Base-by-base conservation (phyloP, 148 eudicot genomes). In the Fagopyrum esculentum region DNA sequence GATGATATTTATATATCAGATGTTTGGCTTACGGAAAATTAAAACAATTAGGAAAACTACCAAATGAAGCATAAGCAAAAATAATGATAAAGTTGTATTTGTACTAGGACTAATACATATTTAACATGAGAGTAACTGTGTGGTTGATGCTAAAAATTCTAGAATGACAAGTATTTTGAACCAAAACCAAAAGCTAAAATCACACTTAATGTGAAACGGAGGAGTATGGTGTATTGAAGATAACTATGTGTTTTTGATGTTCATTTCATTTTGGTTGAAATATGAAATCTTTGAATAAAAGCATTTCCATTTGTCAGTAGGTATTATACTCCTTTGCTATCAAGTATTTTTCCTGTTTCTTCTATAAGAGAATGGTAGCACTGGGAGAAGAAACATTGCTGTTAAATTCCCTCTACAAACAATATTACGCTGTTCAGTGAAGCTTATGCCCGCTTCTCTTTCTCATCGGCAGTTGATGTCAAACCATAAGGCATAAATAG, bases 191-290 rank as follows among this genome's bases (percentile, higher is more conserved):
- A 35, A 35, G 40, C 40, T 35, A 35, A 35, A 35, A 35, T 35
- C 2, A 35, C 40, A 35, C 40, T 35, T 35, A 35, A 35, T 35
- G 40, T 35, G 40, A 35, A 35, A 35, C 40, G 40, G 40, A 35
- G 40, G 40, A 35, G 40, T 35, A 1, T 55, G 6, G 17, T 59
- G 8, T 59, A 6, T 59, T 19, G 11, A 59, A 6, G 29, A 17
- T 56, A 56, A 56, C n/a, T n/a, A 56, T 56, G 61, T 56, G n/a
- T 56, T 56, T 16, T 22, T 56, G 61, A 56, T 56, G 13, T 51
- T 51, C 26, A 56, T 56, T 59, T 49, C 52, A 49, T 49, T 59
- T 59, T 59, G 64, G 11, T 49, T 8, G 52, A 49, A 49, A 49
- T 59, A 0, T 56, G 64, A 26, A 60, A 60, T 60, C 30, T 60